Base-by-base conservation (phyloP, 768 basidiomycete species). In the Tylopilus balloui region DNA sequence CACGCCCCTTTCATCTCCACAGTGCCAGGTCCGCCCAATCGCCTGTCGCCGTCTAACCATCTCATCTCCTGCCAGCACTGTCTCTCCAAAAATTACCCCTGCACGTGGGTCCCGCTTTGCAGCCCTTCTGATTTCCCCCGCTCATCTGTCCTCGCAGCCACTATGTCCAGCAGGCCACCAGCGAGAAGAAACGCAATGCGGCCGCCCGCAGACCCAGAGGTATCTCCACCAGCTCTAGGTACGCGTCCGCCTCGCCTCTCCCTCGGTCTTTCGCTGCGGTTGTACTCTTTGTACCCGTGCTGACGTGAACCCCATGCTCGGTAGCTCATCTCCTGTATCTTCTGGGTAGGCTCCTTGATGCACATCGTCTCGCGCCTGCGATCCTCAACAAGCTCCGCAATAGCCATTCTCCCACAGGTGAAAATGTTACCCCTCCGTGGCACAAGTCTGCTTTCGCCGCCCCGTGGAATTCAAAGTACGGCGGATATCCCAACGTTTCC, bases 41-140 rank as follows among this genome's bases (percentile, higher is more conserved):
- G 19, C 56, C 52, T 39, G 40, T 42, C 43, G 32, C 50, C 53
- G 28, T 51, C 19, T 15, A 28, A 29, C 17, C 48, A 19, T 20
- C 39, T 50, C 53, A 52, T 53, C 45, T 50, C 55, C 42, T 49
- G 27, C 8, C 12, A 92, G 84, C 90, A 92, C 62, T 94, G 91
- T 67, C 69, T 83, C 52, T 78, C 84, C 53, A 94, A 94, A 73
- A 90, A 88, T 61, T 90, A 88, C 62, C 84, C 88, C 38, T 94
- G 91, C 89, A 92, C 91, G 90, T 92, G 61, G 58, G 87, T 80
- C 15, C 55, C 49, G 24, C 46, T 57, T 51, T 35, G 47, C 55
- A 50, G 56, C 51, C 51, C 40, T 45, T 49, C 46, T 43, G 8
- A 23, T 47, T 48, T 53, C 57, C 56, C 53, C 50, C 59, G 48